Conservation (phyloP, 2,329 filamentous ascomycete species). For the Scytalidium sp. region DNA sequence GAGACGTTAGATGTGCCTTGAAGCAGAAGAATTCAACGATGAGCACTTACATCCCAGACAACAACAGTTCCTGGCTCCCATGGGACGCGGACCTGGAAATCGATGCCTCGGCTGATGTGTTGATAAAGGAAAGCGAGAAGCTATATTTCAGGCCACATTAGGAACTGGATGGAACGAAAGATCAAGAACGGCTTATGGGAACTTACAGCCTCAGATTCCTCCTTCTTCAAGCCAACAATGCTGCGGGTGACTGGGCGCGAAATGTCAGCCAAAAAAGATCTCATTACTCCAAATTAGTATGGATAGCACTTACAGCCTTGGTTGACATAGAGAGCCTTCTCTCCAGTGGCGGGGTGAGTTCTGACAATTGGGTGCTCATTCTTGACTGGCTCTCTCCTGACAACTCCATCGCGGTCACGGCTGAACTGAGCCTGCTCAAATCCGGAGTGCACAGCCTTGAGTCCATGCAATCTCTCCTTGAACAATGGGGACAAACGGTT, state of each 20-base stretch:
- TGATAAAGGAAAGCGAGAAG: conserved; percentile 69
- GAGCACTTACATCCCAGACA: conserved; percentile 63
- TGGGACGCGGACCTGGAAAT: conserved; percentile 69
- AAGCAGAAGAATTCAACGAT: neutral
- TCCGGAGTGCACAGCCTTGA: conserved; percentile 76
- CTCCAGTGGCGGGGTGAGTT: conserved; percentile 74
- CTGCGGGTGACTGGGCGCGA: conserved; percentile 63
- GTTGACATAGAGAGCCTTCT: conserved; percentile 79
- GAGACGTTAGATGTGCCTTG: neutral
- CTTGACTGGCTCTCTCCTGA: conserved; percentile 71
- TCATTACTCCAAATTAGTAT: neutral
- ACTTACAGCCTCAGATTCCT: conserved; percentile 69
- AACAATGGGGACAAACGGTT: conserved; percentile 73
- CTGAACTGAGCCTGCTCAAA: conserved; percentile 72
- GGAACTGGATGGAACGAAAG: neutral
- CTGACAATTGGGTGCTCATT: conserved; percentile 73
- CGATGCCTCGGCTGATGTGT: conserved; percentile 66
- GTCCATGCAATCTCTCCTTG: conserved; percentile 71
- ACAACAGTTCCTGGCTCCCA: conserved; percentile 79
- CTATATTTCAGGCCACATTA: neutral
- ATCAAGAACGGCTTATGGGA: neutral
- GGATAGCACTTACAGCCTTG: conserved; percentile 62
- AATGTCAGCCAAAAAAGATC: conserved; percentile 1
- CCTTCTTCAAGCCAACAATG: conserved; percentile 79
- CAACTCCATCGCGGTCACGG: conserved; percentile 62